phyloP scores from a whole-genome alignment of 139 green algal genomes.

The Pleodorina starrii region DNA sequence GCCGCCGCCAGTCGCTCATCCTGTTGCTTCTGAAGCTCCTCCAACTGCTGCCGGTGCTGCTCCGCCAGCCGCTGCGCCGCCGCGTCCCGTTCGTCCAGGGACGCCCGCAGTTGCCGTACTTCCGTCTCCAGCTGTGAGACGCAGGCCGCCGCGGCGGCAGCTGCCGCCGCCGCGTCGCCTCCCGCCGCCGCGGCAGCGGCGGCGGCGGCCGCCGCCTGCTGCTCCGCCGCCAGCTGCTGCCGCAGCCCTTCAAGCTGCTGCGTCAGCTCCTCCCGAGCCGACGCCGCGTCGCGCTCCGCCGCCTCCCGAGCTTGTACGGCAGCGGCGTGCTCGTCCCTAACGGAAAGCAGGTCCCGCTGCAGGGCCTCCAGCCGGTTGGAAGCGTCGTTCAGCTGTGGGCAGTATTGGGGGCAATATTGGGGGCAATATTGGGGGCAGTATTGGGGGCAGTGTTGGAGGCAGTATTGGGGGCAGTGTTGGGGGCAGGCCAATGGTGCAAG shows the following conservation, averaged over 20 bases:
- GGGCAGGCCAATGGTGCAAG: too few species aligned
- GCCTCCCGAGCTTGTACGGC: not conserved
- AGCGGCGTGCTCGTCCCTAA: not conserved
- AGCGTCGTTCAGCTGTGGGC: slow-evolving; percentile 16
- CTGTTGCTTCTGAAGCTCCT: not conserved
- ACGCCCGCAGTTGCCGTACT: not conserved
- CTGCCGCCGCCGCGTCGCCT: not conserved
- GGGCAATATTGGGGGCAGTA: too few species aligned
- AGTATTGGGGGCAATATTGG: too few species aligned
- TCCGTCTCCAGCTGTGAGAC: not conserved
- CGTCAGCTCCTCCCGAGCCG: not conserved
- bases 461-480: too few species aligned
- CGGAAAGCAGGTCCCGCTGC: not conserved
- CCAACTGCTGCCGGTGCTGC: not conserved
- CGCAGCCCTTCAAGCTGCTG: not conserved
- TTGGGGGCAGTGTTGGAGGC: too few species aligned
- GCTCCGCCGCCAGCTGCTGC: not conserved
- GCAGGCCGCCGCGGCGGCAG: not conserved
- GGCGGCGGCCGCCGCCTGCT: not conserved
- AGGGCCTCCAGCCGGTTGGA: slow-evolving; percentile 25
- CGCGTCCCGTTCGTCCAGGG: not conserved
- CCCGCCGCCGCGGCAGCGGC: not conserved
- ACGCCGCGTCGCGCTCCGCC: not conserved
- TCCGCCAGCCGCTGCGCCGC: not conserved
- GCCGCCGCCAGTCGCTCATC: not conserved